Evolutionary conservation across 2,329 filamentous ascomycete species (phyloP).

Genomic region (Zasmidium citrigriseum): DNA sequence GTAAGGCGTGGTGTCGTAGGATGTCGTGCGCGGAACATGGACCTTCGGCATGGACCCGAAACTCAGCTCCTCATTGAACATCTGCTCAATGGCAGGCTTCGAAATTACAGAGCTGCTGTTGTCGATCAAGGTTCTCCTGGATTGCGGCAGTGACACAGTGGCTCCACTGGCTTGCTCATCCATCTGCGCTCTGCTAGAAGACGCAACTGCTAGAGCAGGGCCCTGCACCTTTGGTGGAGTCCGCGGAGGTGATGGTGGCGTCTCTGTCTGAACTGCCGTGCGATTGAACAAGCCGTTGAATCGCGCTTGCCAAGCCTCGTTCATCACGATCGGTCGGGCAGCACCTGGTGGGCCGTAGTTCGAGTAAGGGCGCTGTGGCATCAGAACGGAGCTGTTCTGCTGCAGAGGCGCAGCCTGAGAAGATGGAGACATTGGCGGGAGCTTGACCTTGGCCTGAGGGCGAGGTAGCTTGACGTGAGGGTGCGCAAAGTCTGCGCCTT

Average conservation of each 20-base stretch:
- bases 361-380: constrained; percentile 41
- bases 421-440: constrained; percentile 63
- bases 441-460: constrained; percentile 73
- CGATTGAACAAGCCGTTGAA: constrained; percentile 78
- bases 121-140: constrained; percentile 31
- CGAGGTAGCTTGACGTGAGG: constrained; percentile 71
- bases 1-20: constrained; percentile 23
- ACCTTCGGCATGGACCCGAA: constrained; percentile 48
- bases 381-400: constrained; percentile 41
- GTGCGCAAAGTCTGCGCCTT: constrained; percentile 59
- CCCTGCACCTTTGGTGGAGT: constrained; percentile 40
- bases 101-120: constrained; percentile 38
- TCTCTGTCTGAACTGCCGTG: constrained; percentile 47
- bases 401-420: constrained; percentile 40
- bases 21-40: constrained; percentile 28
- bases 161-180: constrained; percentile 61
- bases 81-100: constrained; percentile 42
- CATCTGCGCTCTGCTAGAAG: constrained; percentile 67
- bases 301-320: constrained; percentile 72
- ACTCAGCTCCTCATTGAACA: constrained; percentile 48
- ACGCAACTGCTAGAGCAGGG: constrained; percentile 58
- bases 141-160: constrained; percentile 68
- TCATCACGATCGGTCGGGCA: constrained; percentile 46
- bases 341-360: constrained; percentile 42
- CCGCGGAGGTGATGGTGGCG: constrained; percentile 38